phyloP scores from a whole-genome alignment of 371 early-diverging fungal species.

The Actinomortierella wolfii region DNA sequence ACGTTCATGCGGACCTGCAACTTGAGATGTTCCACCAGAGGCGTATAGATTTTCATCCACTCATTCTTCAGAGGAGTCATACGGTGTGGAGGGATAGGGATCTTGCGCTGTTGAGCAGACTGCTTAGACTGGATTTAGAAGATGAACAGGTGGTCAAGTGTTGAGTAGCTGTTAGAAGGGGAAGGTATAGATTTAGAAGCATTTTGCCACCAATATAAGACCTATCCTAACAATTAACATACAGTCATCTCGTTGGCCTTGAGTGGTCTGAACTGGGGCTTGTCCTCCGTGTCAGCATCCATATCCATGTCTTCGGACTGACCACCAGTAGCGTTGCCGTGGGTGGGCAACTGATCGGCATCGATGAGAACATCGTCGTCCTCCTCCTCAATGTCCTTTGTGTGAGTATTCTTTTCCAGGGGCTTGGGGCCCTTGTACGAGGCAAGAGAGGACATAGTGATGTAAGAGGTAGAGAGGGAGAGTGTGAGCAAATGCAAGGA shows the following conservation, averaged over 20 bases:
- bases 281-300: conserved; percentile 50
- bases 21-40: conserved; percentile 97
- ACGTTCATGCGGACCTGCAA: conserved; percentile 98
- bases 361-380: conserved; percentile 70
- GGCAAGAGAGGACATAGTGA: conserved; percentile 55
- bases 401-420: conserved; percentile 54
- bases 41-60: conserved; percentile 99
- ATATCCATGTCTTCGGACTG: conserved; percentile 56
- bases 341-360: conserved; percentile 59
- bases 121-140: conserved; percentile 21
- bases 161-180: not conserved
- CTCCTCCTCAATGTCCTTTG: conserved; percentile 49
- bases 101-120: conserved; percentile 67
- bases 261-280: conserved; percentile 37
- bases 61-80: conserved; percentile 91
- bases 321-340: conserved; percentile 41
- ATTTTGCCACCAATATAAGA: not conserved
- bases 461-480: not conserved
- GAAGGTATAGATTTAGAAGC: not conserved
- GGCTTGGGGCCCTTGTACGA: conserved; percentile 62
- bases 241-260: conserved; percentile 47
- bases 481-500: too few relatives aligned
- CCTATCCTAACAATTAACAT: conserved; percentile 5
- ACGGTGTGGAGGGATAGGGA: conserved; percentile 94
- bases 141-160: not conserved